Percentiles rank a stretch among this genome's conserved stretches.
Conservation (phyloP, 2,329 filamentous ascomycete species). For the Pestalotiopsis sp. region DNA sequence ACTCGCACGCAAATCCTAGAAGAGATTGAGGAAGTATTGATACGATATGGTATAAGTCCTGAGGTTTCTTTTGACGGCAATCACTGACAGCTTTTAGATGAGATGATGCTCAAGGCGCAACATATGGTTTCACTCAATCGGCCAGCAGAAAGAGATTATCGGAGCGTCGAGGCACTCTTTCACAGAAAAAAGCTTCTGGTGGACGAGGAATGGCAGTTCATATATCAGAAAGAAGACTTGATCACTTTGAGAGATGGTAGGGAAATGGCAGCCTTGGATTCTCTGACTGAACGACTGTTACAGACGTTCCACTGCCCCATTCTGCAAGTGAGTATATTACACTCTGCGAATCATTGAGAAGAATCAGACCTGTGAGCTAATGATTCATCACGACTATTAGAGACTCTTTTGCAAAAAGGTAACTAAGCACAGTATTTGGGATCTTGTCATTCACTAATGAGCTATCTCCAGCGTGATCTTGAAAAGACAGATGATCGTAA, state of each 20-base stretch:
- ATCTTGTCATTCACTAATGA: too few species aligned
- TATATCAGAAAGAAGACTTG: conserved; percentile 10
- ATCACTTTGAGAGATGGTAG: conserved; percentile 4
- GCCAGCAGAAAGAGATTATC: neutral
- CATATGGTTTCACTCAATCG: neutral
- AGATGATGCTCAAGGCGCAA: neutral
- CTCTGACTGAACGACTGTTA: conserved; percentile 1
- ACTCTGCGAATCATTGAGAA: neutral
- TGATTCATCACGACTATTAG: neutral
- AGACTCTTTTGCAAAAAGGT: neutral
- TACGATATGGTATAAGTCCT: neutral
- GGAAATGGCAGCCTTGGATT: conserved; percentile 8
- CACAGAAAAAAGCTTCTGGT: neutral
- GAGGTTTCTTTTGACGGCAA: neutral
- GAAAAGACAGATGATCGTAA: conserved; percentile 9
- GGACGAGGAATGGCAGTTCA: conserved; percentile 1
- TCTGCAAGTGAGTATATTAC: neutral
- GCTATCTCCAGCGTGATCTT: neutral
- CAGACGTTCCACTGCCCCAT: conserved; percentile 1
- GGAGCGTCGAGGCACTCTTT: neutral
- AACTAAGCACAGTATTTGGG: too few species aligned
- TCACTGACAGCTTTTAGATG: neutral
- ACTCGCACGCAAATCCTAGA: neutral
- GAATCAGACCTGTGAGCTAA: neutral
- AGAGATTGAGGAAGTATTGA: neutral